Evolutionary conservation across 192 early-diverging fungal genomes (phyloP).

Genomic region (Borealophlyctis nickersoniae): DNA sequence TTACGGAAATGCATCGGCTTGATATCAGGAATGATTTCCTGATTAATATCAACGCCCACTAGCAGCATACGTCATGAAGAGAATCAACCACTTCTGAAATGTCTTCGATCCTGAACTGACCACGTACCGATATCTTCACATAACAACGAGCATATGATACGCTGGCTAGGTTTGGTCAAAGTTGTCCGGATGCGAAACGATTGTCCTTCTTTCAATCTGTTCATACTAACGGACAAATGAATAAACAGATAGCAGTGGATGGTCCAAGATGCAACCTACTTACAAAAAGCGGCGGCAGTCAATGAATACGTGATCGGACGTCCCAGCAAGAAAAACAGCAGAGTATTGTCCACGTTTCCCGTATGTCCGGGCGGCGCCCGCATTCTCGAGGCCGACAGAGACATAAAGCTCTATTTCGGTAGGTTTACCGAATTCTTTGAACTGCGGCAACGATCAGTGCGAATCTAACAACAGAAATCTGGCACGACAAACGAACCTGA

Average conservation of each 20-base stretch:
- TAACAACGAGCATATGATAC: slow-evolving; percentile 11
- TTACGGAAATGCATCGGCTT: slow-evolving; percentile 19
- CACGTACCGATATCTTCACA: slow-evolving; percentile 16
- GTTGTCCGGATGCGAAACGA: slow-evolving; percentile 20
- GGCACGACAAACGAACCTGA: slow-evolving; percentile 21
- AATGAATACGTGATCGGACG: slow-evolving; percentile 22
- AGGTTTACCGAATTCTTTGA: slow-evolving; percentile 24
- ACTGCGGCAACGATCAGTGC: slow-evolving; percentile 2
- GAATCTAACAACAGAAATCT: background rate
- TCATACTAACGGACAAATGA: slow-evolving; percentile 14
- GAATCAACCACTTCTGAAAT: background rate
- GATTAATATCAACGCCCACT: slow-evolving; percentile 21
- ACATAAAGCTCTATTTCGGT: slow-evolving; percentile 35
- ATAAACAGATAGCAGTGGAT: slow-evolving; percentile 6
- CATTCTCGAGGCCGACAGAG: slow-evolving; percentile 24
- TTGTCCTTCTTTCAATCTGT: slow-evolving; percentile 28
- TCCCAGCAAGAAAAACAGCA: slow-evolving; percentile 27
- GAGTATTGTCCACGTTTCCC: slow-evolving; percentile 24
- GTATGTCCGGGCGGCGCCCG: slow-evolving; percentile 9
- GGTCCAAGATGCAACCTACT: slow-evolving; percentile 10
- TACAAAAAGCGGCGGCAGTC: slow-evolving; percentile 37
- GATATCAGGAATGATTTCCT: slow-evolving; percentile 25
- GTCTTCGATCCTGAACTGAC: background rate
- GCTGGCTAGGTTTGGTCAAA: slow-evolving; percentile 6
- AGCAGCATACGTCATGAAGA: no score